These are phyloP conservation scores for Rhizopogon salebrosus DNA, from an alignment of 768 basidiomycete species.

Conservation along the genomic window DNA sequence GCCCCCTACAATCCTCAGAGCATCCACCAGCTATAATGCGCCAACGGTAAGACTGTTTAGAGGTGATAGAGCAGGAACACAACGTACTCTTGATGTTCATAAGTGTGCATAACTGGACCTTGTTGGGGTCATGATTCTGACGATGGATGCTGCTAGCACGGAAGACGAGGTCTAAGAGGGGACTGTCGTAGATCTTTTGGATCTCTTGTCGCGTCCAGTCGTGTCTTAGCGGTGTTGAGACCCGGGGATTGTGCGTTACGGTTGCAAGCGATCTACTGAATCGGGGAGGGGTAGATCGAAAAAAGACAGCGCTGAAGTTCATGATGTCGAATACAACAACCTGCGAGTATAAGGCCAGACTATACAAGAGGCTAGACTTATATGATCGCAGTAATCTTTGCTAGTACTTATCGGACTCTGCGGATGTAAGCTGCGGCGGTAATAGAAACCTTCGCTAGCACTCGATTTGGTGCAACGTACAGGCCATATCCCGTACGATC, in stretches of 20 bases:
- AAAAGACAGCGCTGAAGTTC: neutral
- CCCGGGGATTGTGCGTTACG: constrained; percentile 25
- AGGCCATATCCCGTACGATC: too few species aligned
- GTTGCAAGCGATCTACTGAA: constrained; percentile 57
- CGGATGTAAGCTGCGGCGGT: neutral
- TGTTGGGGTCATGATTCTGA: constrained; percentile 78
- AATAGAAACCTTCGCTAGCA: neutral
- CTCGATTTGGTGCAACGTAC: too few species aligned
- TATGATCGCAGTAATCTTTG: neutral
- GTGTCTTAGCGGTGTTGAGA: constrained; percentile 36
- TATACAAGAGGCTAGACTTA: neutral
- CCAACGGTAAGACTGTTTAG: constrained; percentile 4
- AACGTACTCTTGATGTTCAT: constrained; percentile 97
- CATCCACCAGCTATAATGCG: constrained; percentile 78
- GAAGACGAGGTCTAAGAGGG: constrained; percentile 86
- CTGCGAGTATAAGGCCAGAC: neutral
- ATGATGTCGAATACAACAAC: neutral
- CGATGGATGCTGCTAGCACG: constrained; percentile 82
- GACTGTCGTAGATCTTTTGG: constrained; percentile 77
- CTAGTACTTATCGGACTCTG: neutral
- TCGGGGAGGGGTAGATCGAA: constrained; percentile 9
- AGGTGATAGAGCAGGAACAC: constrained; percentile 21
- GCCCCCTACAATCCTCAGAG: constrained; percentile 80
- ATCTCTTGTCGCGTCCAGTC: constrained; percentile 81
- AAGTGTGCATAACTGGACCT: constrained; percentile 93